Evolutionary conservation across 768 basidiomycete genomes (phyloP).

Genomic region (Lyophyllum shimeji): DNA sequence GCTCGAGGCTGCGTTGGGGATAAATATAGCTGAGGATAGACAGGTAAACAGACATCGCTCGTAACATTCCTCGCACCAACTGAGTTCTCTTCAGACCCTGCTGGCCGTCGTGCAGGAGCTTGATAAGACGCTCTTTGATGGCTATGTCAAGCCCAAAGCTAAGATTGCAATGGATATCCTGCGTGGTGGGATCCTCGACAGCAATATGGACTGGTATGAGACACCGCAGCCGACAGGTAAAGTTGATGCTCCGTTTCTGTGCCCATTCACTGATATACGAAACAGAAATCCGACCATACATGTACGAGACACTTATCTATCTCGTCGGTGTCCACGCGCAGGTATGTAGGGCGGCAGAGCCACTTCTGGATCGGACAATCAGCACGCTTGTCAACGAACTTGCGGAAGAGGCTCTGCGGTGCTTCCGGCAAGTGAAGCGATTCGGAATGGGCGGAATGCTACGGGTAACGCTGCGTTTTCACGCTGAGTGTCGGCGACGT

Average conservation of each 20-base stretch:
- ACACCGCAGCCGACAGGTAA: slow-evolving; percentile 86
- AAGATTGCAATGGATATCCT: slow-evolving; percentile 65
- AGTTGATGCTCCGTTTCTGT: slow-evolving; percentile 26
- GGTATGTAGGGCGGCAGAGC: slow-evolving; percentile 76
- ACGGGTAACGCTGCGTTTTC: slow-evolving; percentile 53
- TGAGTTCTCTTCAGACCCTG: slow-evolving; percentile 49
- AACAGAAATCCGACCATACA: slow-evolving; percentile 88
- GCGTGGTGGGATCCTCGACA: slow-evolving; percentile 75
- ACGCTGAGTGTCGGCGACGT: neutral
- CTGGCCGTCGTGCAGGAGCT: slow-evolving; percentile 78
- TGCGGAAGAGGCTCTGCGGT: slow-evolving; percentile 77
- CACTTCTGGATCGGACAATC: slow-evolving; percentile 80
- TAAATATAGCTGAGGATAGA: slow-evolving; percentile 70
- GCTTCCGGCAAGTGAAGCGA: slow-evolving; percentile 84
- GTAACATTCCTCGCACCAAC: neutral
- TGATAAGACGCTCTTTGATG: slow-evolving; percentile 87
- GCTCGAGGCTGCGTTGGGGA: slow-evolving; percentile 74
- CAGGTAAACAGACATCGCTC: slow-evolving; percentile 42
- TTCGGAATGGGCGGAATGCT: slow-evolving; percentile 99
- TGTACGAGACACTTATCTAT: slow-evolving; percentile 85
- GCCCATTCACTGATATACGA: neutral
- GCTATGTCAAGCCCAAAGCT: slow-evolving; percentile 84
- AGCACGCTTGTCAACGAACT: slow-evolving; percentile 80
- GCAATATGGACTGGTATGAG: slow-evolving; percentile 90
- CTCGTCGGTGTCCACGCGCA: slow-evolving; percentile 93